Evolutionary conservation across 2,329 filamentous ascomycete genomes (phyloP), one percentile per base, ranked within the genome.

Genomic region (Aureobasidium uvarum): DNA sequence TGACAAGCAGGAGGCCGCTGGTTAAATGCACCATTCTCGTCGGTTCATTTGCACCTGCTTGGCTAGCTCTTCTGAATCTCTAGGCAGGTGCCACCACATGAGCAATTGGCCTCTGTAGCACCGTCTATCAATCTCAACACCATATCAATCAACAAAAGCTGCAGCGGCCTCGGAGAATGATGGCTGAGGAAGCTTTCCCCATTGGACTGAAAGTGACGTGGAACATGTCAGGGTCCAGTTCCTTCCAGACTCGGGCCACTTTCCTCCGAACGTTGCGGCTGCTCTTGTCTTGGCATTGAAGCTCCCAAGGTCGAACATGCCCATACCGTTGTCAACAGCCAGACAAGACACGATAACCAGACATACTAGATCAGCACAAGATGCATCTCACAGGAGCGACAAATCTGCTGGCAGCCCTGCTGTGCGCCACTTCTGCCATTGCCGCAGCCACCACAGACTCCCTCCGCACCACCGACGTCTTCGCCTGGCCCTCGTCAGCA

Each of bases 401-500:
- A 20, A 63, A 20, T 36, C 28, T 63, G 41, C 25, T 65, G 13
- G 33, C 52, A 65, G 52, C 51, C 14, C 41, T 65, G 33, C 62
- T 65, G 41, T 65, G 41, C 31, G 33, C 51, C 16, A 48, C 36
- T 62, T 67, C 76, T 70, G 74, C 78, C 41, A 66, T 72, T 60
- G 68, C 70, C 41, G 63, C 67, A 38, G 70, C 73, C 33, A 65
- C 68, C 14, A 68, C 72, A 43, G 70, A 69, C 54, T 70, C 67
- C 38, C 67, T 76, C 33, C 60, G 48, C 48, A 52, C 60, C 33
- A 25, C 38, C 68, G 72, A 73, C 67, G 68, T 78, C 69, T 73
- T 73, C 70, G 74, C 73, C 63, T 77, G 75, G 74, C 75, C 76
- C 7, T 64, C 74, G 38, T 71, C 73, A 62, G 71, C 70, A 18